phyloP scores from a whole-genome alignment of 192 early-diverging fungal species.

The Coemansia sp. region DNA sequence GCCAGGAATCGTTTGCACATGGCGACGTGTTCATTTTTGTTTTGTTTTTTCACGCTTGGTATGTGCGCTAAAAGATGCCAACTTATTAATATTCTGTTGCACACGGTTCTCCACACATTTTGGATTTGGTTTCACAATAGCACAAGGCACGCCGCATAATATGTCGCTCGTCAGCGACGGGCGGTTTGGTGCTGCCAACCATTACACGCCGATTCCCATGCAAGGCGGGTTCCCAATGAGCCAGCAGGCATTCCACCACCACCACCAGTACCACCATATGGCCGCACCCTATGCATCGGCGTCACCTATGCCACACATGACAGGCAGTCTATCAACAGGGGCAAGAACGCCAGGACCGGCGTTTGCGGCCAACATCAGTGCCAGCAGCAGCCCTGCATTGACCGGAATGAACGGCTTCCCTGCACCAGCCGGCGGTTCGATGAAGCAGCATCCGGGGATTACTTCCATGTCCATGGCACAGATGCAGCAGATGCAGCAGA shows the following conservation, averaged over 20 bases:
- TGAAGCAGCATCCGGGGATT: neutral
- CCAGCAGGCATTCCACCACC: conserved; percentile 14
- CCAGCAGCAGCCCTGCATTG: neutral
- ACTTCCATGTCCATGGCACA: neutral
- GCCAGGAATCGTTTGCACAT: neutral
- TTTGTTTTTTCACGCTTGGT: neutral
- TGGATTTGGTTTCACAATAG: neutral
- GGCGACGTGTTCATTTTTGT: neutral
- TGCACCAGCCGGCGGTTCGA: neutral
- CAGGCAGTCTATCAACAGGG: conserved; percentile 3
- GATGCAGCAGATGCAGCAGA: conserved; percentile 16
- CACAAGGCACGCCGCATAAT: neutral
- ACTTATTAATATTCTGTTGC: neutral
- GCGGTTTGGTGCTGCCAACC: neutral
- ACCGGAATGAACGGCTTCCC: neutral
- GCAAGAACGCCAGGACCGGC: conserved; percentile 6
- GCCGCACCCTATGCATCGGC: neutral
- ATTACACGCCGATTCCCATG: conserved; percentile 2
- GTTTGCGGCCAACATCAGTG: conserved; percentile 1
- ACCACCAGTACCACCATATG: conserved; percentile 9
- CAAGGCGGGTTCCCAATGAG: neutral
- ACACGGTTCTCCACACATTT: neutral
- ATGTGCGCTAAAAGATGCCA: too few species aligned
- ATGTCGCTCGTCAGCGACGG: neutral
- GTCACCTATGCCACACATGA: conserved; percentile 2